Conservation (phyloP, 495 filamentous ascomycete species). For the Penicillium canescens region DNA sequence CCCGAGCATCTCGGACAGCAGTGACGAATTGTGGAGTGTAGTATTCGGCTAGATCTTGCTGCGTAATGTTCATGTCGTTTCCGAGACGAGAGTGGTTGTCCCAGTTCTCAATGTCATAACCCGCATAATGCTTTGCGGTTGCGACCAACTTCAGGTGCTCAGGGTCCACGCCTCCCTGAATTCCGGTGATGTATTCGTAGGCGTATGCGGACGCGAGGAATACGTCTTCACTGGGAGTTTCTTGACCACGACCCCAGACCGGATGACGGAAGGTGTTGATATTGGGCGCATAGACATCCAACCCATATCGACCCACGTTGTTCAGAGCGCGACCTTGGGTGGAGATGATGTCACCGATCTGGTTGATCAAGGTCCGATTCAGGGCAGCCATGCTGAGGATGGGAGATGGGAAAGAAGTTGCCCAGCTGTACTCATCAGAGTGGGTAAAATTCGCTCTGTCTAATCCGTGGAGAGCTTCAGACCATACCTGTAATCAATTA, state of each 20-base stretch:
- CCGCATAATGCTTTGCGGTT: slow-evolving; percentile 66
- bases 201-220: slow-evolving; percentile 55
- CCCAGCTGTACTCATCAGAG: slow-evolving; percentile 53
- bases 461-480: slow-evolving; percentile 58
- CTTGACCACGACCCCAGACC: slow-evolving; percentile 61
- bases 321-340: slow-evolving; percentile 69
- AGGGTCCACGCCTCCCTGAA: slow-evolving; percentile 54
- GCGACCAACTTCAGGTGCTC: slow-evolving; percentile 55
- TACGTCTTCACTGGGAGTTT: slow-evolving; percentile 64
- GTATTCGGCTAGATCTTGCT: slow-evolving; percentile 58
- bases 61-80: slow-evolving; percentile 55
- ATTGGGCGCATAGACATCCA: slow-evolving; percentile 68
- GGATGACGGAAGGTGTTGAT: slow-evolving; percentile 68
- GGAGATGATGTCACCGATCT: slow-evolving; percentile 56
- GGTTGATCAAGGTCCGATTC: slow-evolving; percentile 58
- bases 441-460: slow-evolving; percentile 53
- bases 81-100: slow-evolving; percentile 50
- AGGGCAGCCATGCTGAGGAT: slow-evolving; percentile 61
- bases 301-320: slow-evolving; percentile 56
- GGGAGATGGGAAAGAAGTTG: slow-evolving; percentile 63
- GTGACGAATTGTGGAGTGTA: slow-evolving; percentile 38
- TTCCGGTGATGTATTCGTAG: slow-evolving; percentile 57
- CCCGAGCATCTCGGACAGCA: slow-evolving; percentile 52
- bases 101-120: slow-evolving; percentile 67
- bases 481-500: slow-evolving; percentile 10